phyloP scores from a whole-genome alignment of 2,329 filamentous ascomycete genomes.

The Colletotrichum eremochloae region DNA sequence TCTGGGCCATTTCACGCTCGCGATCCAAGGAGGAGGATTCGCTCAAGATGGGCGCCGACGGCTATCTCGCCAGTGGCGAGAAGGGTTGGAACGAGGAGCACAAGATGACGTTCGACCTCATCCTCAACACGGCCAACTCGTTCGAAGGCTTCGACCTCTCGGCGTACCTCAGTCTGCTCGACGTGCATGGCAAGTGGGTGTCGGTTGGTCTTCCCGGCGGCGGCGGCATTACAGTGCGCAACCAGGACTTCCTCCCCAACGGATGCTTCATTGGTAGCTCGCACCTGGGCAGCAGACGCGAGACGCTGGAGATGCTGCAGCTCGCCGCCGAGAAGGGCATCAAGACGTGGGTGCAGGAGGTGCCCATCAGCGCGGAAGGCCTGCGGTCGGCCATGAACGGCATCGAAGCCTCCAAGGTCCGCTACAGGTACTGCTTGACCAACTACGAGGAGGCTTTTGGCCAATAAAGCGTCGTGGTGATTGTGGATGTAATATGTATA shows the following conservation, averaged over 20 bases:
- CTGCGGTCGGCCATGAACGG: conserved; percentile 77
- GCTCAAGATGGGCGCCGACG: conserved; percentile 70
- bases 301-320: conserved; percentile 80
- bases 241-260: conserved; percentile 81
- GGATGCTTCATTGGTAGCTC: conserved; percentile 79
- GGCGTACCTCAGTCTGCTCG: conserved; percentile 82
- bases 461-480: conserved; percentile 47
- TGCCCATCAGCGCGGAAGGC: conserved; percentile 80
- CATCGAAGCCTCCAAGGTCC: conserved; percentile 78
- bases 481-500: conserved; percentile 19
- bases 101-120: conserved; percentile 78
- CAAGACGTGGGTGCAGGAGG: conserved; percentile 78
- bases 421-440: conserved; percentile 82
- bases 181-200: conserved; percentile 85
- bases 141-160: conserved; percentile 76
- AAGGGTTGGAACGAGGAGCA: conserved; percentile 70
- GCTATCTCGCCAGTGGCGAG: conserved; percentile 70
- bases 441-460: conserved; percentile 78
- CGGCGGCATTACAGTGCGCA: conserved; percentile 77
- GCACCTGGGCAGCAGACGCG: conserved; percentile 77
- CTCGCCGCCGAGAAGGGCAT: conserved; percentile 78
- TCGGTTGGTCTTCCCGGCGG: conserved; percentile 85
- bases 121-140: conserved; percentile 80
- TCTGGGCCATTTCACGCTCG: conserved; percentile 72
- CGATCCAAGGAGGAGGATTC: conserved; percentile 73